A percentile compares a stretch with the other conserved stretches of the same genome.
Conservation (phyloP, 2,329 filamentous ascomycete species). For the Fusarium sp. region DNA sequence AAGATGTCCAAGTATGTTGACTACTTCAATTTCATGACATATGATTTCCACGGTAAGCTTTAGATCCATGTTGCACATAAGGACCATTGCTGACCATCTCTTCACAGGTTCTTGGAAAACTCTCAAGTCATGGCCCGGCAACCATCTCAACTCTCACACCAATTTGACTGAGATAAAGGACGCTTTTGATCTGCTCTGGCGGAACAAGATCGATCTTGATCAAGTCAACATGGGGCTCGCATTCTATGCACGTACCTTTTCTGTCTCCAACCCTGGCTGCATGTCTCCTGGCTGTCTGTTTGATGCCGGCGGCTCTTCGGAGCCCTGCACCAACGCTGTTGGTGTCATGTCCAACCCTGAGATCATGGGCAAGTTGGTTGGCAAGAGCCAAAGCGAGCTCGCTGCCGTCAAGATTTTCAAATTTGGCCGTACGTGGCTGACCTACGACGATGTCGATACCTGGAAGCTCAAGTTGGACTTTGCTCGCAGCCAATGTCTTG, state of each 20-base stretch:
- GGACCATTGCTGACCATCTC: neutral
- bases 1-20: neutral
- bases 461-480: neutral
- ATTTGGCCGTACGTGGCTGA: neutral
- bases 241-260: slow-evolving; percentile 14
- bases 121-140: neutral
- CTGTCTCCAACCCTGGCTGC: neutral
- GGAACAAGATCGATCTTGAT: neutral
- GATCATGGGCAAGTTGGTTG: neutral
- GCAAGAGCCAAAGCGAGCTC: neutral
- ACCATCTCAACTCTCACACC: slow-evolving; percentile 24
- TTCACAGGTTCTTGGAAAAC: neutral
- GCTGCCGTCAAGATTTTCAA: neutral
- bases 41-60: neutral
- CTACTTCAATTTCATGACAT: neutral
- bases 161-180: slow-evolving; percentile 24
- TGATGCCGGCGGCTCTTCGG: neutral
- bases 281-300: neutral
- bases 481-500: neutral
- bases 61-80: neutral
- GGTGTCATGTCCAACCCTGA: neutral
- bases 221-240: slow-evolving; percentile 20
- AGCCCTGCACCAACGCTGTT: neutral
- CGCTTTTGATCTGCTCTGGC: slow-evolving; percentile 12
- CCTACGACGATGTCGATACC: neutral